Evolutionary conservation across 2,329 filamentous ascomycete genomes (phyloP), one percentile per base, ranked within the genome.

Genomic region (Ustilaginoidea virens): DNA sequence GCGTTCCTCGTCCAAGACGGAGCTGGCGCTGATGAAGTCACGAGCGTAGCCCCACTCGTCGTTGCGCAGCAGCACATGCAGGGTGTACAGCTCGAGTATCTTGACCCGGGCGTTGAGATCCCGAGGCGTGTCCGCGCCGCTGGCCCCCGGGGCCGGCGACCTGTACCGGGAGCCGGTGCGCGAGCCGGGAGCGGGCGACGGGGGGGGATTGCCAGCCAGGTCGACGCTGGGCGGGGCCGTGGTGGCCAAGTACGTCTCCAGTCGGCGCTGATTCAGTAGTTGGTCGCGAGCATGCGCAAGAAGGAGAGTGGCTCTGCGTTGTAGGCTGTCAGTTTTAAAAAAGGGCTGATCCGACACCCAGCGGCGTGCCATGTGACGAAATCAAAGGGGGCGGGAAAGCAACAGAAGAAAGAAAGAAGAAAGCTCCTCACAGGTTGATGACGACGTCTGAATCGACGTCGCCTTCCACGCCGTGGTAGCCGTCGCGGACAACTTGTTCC

Each of bases 391-490:
- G n/a, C n/a, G n/a, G n/a, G n/a, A n/a, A n/a, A n/a, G n/a, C n/a
- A n/a, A n/a, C n/a, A n/a, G n/a, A n/a, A n/a, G n/a, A n/a, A n/a
- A n/a, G n/a, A n/a, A n/a, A n/a, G n/a, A n/a, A n/a, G 19, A 20
- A 20, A 7, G 11, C 19, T 20, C 11, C 74, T 55, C 56, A 85
- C 78, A 92, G 52, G 44, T 86, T 87, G 36, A 87, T 80, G 16
- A 98, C 83, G 6, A 98, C 87, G 45, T 98, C 90, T 2, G 83
- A 75, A 53, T 98, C 90, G 9, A 96, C 83, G 38, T 86, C 81
- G 12, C 81, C 85, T 53, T 96, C 87, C 28, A 76, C 65, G 16
- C 85, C 85, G 41, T 80, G 76, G 53, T 96, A 96, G 5, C 87
- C 87, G 46, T 82, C 75, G 41, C 70, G 68, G 33, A 92, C 78